Base-by-base conservation (phyloP, 257 asterid species). In the Solanum sitiens region DNA sequence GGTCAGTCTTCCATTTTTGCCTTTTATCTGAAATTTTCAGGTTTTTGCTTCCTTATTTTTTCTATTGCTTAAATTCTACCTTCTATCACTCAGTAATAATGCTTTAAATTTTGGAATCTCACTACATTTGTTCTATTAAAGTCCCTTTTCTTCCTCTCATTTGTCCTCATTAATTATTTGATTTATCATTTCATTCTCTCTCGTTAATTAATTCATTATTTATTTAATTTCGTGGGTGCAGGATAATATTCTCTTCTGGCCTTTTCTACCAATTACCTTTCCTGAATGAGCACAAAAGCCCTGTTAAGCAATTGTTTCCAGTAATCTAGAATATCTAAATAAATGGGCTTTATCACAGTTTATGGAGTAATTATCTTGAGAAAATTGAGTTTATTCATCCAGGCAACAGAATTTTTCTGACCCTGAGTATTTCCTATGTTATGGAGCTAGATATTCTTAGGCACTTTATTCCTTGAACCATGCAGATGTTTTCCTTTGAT, bases 1-100 rank as follows among this genome's bases (percentile, higher is more conserved):
- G 80, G 99, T 96, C 87, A 91, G 96, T 86, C 71, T 12, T 84
- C 83, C 63, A 79, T 75, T 76, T 86, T 13, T 67, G 6, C 85
- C 61, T 13, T 18, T 25, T 72, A 20, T 47, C 85, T 47, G 42
- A 44, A 35, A 4, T 73, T 86, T 42, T 23, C 68, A 10, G 7
- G 44, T 47, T 53, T 73, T 86, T 21, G 59, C 32, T 15, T n/a
- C 21, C 50, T 30, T 47, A 74, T 33, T 80, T 37, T 27, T 79
- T 47, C 42, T 80, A 47, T 27, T 80, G 85, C 27, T 27, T 27
- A 27, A 47, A 45, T 45, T 45, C 40, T 80, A 80, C 67, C 42
- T 80, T 47, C 27, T 80, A 47, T 27, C 33, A 25, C 84, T 15
- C 40, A 9, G 84, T 45, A 79, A 79, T 15, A 44, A 15, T 79